These are phyloP conservation scores for Gamsiella multidivaricata DNA, from an alignment of 192 early-diverging fungal species.

Conservation along the genomic window DNA sequence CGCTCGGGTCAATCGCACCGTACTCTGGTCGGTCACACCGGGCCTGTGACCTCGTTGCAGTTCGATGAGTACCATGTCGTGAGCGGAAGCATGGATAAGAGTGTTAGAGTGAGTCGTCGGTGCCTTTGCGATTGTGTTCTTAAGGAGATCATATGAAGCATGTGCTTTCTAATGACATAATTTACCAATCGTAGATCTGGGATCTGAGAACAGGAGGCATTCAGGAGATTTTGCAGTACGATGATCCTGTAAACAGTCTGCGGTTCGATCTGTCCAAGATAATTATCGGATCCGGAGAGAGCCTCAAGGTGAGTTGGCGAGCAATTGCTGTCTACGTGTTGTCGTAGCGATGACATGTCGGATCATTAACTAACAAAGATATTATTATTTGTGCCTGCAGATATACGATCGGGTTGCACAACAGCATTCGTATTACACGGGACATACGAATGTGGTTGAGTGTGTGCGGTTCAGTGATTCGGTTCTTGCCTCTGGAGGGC, in stretches of 20 bases:
- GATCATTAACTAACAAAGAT: neutral
- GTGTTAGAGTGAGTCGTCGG: constrained; percentile 58
- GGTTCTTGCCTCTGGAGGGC: constrained; percentile 70
- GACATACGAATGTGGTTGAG: constrained; percentile 59
- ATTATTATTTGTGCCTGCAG: constrained; percentile 14
- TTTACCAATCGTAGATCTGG: constrained; percentile 67
- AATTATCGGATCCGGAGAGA: constrained; percentile 62
- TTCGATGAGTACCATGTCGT: constrained; percentile 79
- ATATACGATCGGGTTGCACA: constrained; percentile 71
- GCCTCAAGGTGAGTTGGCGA: constrained; percentile 52
- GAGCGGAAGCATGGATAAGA: constrained; percentile 76
- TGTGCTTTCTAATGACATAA: no score
- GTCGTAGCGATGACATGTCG: neutral
- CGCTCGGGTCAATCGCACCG: constrained; percentile 79
- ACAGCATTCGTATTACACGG: constrained; percentile 65
- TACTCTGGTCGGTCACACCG: constrained; percentile 73
- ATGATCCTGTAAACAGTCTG: constrained; percentile 61
- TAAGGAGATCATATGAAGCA: no score
- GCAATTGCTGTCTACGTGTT: neutral
- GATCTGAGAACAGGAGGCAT: constrained; percentile 77
- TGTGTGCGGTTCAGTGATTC: constrained; percentile 58
- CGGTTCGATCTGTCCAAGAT: constrained; percentile 69
- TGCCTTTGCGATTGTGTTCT: neutral
- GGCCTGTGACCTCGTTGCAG: constrained; percentile 68
- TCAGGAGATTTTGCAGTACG: constrained; percentile 67